Conservation (phyloP, 2,329 filamentous ascomycete genomes). For the Scortechinia acanthostroma region DNA sequence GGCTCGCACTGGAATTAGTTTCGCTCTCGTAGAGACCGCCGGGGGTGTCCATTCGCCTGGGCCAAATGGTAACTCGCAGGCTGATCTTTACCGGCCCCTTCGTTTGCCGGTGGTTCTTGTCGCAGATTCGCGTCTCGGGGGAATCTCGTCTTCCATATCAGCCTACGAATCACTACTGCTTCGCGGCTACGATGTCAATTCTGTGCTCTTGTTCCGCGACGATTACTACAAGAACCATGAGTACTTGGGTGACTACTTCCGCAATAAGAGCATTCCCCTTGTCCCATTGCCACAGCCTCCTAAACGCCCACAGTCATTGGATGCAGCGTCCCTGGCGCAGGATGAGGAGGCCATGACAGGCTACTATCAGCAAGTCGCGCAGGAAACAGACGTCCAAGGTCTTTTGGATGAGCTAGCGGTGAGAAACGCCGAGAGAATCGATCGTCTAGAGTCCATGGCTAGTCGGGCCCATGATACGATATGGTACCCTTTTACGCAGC, state of each 20-base stretch:
- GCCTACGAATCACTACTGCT: conserved; percentile 58
- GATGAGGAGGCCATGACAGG: conserved; percentile 40
- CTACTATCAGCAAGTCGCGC: conserved; percentile 41
- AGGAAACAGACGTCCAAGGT: conserved; percentile 21
- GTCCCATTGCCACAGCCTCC: conserved; percentile 45
- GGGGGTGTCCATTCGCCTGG: conserved; percentile 61
- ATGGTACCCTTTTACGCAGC: conserved; percentile 67
- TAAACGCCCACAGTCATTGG: conserved; percentile 10
- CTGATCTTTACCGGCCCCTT: conserved; percentile 56
- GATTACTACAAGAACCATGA: conserved; percentile 48
- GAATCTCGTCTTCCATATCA: conserved; percentile 58
- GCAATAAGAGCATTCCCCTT: conserved; percentile 36
- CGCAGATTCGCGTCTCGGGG: conserved; percentile 53
- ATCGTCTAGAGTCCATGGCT: conserved; percentile 42
- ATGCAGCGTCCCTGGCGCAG: conserved; percentile 19
- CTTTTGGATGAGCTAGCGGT: conserved; percentile 32
- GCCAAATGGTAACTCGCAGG: conserved; percentile 57
- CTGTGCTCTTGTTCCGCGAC: conserved; percentile 49
- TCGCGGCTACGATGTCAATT: conserved; percentile 56
- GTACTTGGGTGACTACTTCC: conserved; percentile 50
- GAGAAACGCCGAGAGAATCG: conserved; percentile 36
- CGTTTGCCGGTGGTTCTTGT: conserved; percentile 54
- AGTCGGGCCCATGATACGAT: conserved; percentile 44
- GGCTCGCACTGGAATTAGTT: conserved; percentile 19
- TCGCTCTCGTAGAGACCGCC: conserved; percentile 55